These are phyloP conservation scores for Misopates orontium DNA, from an alignment of 257 asterid genomes.

Conservation along the genomic window DNA sequence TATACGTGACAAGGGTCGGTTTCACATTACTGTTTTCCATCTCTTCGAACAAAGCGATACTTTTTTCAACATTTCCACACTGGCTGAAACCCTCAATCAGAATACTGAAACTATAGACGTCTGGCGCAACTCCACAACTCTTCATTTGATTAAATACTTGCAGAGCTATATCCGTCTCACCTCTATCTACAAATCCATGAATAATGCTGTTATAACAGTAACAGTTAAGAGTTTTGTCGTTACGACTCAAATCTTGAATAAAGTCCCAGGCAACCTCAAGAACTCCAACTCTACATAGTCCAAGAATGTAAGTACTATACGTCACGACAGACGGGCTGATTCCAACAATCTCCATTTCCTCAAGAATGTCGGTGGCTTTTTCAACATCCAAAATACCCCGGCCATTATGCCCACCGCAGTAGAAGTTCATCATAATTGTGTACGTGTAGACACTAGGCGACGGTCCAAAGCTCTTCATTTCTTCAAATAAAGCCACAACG, in stretches of 20 bases:
- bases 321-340: constrained; percentile 55
- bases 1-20: constrained; percentile 52
- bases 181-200: constrained; percentile 42
- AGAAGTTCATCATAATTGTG: constrained; percentile 52
- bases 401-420: constrained; percentile 35
- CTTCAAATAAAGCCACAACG: constrained; percentile 37
- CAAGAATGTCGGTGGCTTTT: constrained; percentile 43
- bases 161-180: constrained; percentile 42
- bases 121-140: constrained; percentile 43
- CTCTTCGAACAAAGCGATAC: constrained; percentile 43
- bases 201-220: constrained; percentile 61
- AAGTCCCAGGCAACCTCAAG: constrained; percentile 44
- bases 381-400: constrained; percentile 35
- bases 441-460: constrained; percentile 55
- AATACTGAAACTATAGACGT: constrained; percentile 56
- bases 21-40: constrained; percentile 43
- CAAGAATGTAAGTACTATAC: constrained; percentile 43
- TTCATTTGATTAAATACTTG: constrained; percentile 50
- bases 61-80: constrained; percentile 38
- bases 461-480: constrained; percentile 58
- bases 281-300: constrained; percentile 56
- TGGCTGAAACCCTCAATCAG: constrained; percentile 54
- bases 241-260: constrained; percentile 34
- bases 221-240: constrained; percentile 42
- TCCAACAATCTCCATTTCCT: constrained; percentile 50